phyloP scores from a whole-genome alignment of 139 green algal genomes.

The Yamagishiella unicocca region DNA sequence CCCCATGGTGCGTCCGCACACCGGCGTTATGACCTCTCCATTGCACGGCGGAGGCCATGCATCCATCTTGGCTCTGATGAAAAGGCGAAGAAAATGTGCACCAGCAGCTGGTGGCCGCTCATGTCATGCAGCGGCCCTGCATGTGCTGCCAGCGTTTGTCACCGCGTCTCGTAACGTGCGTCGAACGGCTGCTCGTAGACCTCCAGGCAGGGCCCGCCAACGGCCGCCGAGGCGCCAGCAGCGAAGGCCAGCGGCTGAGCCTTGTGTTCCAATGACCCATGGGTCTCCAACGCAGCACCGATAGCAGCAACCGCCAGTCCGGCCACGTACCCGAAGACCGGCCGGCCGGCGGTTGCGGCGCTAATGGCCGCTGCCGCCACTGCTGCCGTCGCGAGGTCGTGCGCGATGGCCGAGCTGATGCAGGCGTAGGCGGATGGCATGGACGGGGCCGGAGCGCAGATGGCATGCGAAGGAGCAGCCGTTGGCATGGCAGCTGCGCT shows the following conservation, averaged over 20 bases:
- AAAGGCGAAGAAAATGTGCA: too few species aligned
- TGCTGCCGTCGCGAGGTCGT: background rate
- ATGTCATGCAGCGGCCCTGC: too few species aligned
- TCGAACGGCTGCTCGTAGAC: background rate
- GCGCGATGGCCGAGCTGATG: background rate
- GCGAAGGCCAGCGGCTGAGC: too few species aligned
- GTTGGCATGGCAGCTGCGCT: background rate
- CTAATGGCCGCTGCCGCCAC: background rate
- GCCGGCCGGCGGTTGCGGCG: background rate
- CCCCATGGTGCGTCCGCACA: too few species aligned
- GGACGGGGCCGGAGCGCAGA: background rate
- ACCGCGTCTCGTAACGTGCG: too few species aligned
- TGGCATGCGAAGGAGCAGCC: background rate
- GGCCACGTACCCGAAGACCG: conserved; percentile 16
- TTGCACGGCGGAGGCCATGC: too few species aligned
- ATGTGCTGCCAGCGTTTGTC: too few species aligned
- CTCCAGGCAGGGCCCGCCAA: too few species aligned
- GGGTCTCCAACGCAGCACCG: background rate
- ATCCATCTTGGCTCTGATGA: too few species aligned
- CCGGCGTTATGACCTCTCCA: too few species aligned
- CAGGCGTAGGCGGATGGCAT: background rate
- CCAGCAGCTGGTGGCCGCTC: too few species aligned
- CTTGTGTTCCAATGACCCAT: background rate
- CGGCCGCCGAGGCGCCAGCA: too few species aligned
- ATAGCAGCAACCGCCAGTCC: conserved; percentile 15